phyloP scores from a whole-genome alignment of 2,329 filamentous ascomycete species.

The Diaporthe sp. region DNA sequence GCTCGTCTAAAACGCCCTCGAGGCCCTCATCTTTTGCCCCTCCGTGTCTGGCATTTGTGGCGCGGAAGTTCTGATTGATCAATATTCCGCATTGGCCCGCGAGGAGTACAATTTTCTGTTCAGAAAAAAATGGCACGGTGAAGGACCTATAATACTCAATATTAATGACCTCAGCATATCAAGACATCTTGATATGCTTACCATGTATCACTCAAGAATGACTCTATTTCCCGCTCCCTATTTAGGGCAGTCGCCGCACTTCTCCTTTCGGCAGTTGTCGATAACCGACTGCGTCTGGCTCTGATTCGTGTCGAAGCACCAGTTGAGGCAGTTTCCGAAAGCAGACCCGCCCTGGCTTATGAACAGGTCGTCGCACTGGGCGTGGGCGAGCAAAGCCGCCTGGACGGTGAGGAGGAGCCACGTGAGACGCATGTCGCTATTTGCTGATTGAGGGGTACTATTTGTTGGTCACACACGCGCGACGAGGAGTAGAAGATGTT shows the following conservation, averaged over 20 bases:
- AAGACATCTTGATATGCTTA: neutral
- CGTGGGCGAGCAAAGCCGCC: neutral
- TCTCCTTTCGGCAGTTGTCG: neutral
- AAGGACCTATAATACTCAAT: neutral
- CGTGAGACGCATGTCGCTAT: neutral
- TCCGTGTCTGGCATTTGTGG: no score
- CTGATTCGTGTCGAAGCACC: neutral
- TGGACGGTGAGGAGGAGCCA: neutral
- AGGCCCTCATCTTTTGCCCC: no score
- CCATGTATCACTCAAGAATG: accelerated
- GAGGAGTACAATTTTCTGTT: no score
- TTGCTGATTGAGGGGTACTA: neutral
- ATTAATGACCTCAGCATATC: neutral
- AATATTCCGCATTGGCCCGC: no score
- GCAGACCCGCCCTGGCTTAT: neutral
- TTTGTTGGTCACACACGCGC: neutral
- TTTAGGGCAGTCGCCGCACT: neutral
- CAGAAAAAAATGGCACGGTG: neutral
- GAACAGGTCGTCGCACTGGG: neutral
- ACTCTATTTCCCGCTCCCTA: neutral
- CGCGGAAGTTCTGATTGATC: no score
- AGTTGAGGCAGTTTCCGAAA: neutral
- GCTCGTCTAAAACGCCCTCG: no score
- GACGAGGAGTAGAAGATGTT: neutral
- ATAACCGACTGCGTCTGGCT: neutral